Evolutionary conservation across 2,329 filamentous ascomycete species (phyloP).

Genomic region (Nothophoma quercina): DNA sequence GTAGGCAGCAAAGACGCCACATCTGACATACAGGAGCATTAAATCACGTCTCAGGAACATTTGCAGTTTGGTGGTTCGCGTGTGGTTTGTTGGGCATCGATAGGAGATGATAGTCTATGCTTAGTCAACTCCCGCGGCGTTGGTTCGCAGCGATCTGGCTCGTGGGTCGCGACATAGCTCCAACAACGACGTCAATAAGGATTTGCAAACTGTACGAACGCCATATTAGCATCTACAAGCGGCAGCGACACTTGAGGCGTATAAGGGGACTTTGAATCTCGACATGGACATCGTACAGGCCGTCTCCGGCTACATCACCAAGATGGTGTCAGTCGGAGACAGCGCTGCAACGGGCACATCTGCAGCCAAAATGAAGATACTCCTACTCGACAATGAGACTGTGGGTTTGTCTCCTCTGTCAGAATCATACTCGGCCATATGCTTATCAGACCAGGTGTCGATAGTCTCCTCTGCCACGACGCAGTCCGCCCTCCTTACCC

Average conservation of each 20-base stretch:
- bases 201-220: not conserved
- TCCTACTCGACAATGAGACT: slow-evolving; percentile 92
- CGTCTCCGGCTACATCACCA: slow-evolving; percentile 92
- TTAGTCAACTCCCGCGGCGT: slow-evolving; percentile 6
- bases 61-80: not conserved
- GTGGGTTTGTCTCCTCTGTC: slow-evolving; percentile 61
- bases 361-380: slow-evolving; percentile 96
- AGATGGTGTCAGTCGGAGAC: slow-evolving; percentile 90
- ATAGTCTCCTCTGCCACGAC: slow-evolving; percentile 96
- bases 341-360: slow-evolving; percentile 69
- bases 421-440: not conserved
- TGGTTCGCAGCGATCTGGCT: slow-evolving; percentile 7
- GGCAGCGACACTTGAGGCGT: not conserved
- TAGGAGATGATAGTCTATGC: not conserved
- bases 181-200: slow-evolving; percentile 9
- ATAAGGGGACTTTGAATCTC: not conserved
- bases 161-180: slow-evolving; percentile 10
- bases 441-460: slow-evolving; percentile 66
- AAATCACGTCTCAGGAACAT: not conserved
- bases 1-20: not conserved
- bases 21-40: not conserved
- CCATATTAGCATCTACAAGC: not conserved
- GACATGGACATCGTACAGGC: slow-evolving; percentile 93
- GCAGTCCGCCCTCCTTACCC: slow-evolving; percentile 90
- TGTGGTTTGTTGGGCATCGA: not conserved